These are phyloP conservation scores for Rauvolfia tetraphylla DNA, from an alignment of 257 asterid species.

Conservation along the genomic window DNA sequence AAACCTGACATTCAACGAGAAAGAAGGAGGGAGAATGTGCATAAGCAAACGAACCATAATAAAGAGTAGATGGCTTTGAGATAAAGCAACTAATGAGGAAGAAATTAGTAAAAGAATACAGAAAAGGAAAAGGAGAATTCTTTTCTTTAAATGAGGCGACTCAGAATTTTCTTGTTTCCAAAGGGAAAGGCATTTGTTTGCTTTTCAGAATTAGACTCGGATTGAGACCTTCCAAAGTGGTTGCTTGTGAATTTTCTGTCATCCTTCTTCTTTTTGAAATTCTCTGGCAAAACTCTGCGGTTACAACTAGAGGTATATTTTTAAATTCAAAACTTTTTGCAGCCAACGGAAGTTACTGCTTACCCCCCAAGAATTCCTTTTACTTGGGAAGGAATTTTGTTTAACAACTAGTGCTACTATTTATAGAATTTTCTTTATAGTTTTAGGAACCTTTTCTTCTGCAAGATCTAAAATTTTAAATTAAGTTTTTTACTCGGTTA, in stretches of 20 bases:
- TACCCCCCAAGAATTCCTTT: background rate
- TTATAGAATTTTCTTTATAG: too few species aligned
- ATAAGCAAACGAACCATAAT: constrained; percentile 13
- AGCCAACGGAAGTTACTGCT: background rate
- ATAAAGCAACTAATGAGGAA: constrained; percentile 31
- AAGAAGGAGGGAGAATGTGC: background rate
- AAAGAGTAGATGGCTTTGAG: constrained; percentile 41
- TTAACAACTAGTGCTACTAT: too few species aligned
- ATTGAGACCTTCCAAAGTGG: background rate
- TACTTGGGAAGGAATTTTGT: background rate
- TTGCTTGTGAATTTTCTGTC: background rate
- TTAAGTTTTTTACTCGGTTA: too few species aligned
- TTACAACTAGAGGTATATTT: background rate
- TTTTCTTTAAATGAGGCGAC: constrained; percentile 4
- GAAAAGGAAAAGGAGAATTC: background rate
- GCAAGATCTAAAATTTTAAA: too few species aligned
- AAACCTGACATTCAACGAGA: constrained; percentile 5
- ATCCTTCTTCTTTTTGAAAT: background rate
- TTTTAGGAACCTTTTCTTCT: too few species aligned
- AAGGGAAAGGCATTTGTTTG: background rate
- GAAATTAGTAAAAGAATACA: background rate
- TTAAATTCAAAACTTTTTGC: background rate
- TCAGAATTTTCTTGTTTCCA: constrained; percentile 7
- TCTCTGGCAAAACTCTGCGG: background rate
- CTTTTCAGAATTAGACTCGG: background rate